phyloP scores from a whole-genome alignment of 1,139 yeast species.

The Kluyveromyces sp. region DNA sequence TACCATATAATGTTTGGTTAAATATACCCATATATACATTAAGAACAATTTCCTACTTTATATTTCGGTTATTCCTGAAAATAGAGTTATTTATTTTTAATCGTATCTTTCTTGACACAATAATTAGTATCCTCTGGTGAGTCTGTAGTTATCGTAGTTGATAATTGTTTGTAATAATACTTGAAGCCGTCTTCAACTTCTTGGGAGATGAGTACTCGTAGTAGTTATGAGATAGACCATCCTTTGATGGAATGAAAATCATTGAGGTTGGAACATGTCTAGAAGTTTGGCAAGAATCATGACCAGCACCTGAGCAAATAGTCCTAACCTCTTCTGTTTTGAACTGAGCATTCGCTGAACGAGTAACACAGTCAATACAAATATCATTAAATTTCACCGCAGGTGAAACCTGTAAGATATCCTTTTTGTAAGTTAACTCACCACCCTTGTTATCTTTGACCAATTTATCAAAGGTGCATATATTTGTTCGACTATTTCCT shows the following conservation, averaged over 20 bases:
- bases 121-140: slow-evolving; percentile 9
- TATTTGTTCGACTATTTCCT: slow-evolving; percentile 35
- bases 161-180: slow-evolving; percentile 53
- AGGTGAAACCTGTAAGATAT: slow-evolving; percentile 27
- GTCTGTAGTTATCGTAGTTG: slow-evolving; percentile 38
- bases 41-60: too few relatives aligned
- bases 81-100: too few relatives aligned
- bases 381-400: slow-evolving; percentile 49
- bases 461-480: slow-evolving; percentile 35
- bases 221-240: slow-evolving; percentile 66
- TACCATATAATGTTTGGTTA: background rate
- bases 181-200: slow-evolving; percentile 53
- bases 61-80: too few relatives aligned
- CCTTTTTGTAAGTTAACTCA: slow-evolving; percentile 12
- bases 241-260: slow-evolving; percentile 65
- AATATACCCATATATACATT: background rate
- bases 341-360: slow-evolving; percentile 44
- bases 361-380: slow-evolving; percentile 43
- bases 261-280: slow-evolving; percentile 57
- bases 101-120: too few relatives aligned
- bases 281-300: slow-evolving; percentile 58
- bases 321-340: slow-evolving; percentile 37
- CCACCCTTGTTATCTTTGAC: slow-evolving; percentile 33
- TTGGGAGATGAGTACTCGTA: slow-evolving; percentile 59
- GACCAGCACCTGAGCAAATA: slow-evolving; percentile 66